Evolutionary conservation across 371 early-diverging fungal genomes (phyloP).

Genomic region (Mucor piriformis): DNA sequence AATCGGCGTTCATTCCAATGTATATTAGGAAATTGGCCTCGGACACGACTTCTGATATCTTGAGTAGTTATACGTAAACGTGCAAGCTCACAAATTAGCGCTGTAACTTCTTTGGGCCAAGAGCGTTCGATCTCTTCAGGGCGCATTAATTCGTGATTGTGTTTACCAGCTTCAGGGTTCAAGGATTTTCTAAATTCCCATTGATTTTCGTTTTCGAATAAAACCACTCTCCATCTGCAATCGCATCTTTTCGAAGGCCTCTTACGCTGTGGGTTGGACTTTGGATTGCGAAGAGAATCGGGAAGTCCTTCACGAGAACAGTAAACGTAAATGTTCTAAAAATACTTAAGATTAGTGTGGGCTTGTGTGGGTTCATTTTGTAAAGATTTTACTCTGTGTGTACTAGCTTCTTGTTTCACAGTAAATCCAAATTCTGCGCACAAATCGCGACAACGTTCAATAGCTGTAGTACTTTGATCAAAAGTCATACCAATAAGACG

Average conservation of each 20-base stretch:
- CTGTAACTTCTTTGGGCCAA: conserved; percentile 62
- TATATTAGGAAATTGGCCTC: conserved; percentile 56
- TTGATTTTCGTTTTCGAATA: conserved; percentile 52
- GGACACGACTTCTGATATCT: conserved; percentile 57
- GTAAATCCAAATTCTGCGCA: conserved; percentile 59
- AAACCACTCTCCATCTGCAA: conserved; percentile 65
- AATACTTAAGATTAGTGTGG: conserved; percentile 3
- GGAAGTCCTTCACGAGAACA: conserved; percentile 69
- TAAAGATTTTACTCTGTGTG: conserved; percentile 54
- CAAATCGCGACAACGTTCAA: conserved; percentile 49
- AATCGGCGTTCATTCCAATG: conserved; percentile 70
- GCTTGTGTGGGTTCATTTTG: background rate
- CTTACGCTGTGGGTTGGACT: conserved; percentile 59
- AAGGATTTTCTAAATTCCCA: conserved; percentile 66
- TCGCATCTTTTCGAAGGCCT: conserved; percentile 64
- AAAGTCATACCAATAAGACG: conserved; percentile 33
- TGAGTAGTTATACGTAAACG: conserved; percentile 55
- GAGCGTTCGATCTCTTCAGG: conserved; percentile 60
- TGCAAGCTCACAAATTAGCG: conserved; percentile 53
- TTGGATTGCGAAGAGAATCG: conserved; percentile 62
- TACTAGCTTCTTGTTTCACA: conserved; percentile 60
- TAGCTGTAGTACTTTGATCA: conserved; percentile 34
- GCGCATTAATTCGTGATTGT: conserved; percentile 61
- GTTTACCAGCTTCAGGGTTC: conserved; percentile 61
- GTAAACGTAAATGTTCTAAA: conserved; percentile 66